Percentiles rank a stretch among this genome's conserved stretches.
Conservation (phyloP, 2,329 filamentous ascomycete genomes). For the Phyllosticta citribraziliensis region DNA sequence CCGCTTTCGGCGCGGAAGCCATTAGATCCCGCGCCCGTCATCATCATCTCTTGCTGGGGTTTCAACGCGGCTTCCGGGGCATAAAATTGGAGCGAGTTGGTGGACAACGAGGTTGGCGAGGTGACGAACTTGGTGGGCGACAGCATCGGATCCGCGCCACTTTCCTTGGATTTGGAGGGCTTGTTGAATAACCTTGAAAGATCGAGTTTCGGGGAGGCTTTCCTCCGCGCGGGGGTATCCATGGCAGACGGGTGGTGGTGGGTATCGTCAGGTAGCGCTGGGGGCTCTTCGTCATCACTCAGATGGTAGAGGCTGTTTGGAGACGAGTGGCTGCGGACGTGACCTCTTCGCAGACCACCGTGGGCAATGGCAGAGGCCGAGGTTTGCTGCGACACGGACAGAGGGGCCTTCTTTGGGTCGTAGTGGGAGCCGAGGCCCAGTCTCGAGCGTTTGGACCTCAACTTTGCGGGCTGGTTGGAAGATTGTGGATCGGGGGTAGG, state of each 20-base stretch:
- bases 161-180: slow-evolving; percentile 18
- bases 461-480: slow-evolving; percentile 14
- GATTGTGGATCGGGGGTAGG: background rate
- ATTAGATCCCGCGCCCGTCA: background rate
- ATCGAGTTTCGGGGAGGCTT: slow-evolving; percentile 30
- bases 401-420: slow-evolving; percentile 30
- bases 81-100: slow-evolving; percentile 25
- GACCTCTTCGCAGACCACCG: slow-evolving; percentile 31
- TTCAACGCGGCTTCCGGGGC: background rate
- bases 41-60: background rate
- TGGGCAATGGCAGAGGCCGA: slow-evolving; percentile 35
- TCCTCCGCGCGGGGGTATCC: slow-evolving; percentile 15
- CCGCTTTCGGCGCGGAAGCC: slow-evolving; percentile 9
- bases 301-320: slow-evolving; percentile 13
- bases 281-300: slow-evolving; percentile 13
- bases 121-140: slow-evolving; percentile 31
- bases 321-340: slow-evolving; percentile 18
- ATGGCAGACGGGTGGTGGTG: background rate
- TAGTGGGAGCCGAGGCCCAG: slow-evolving; percentile 35
- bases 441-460: slow-evolving; percentile 26
- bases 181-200: slow-evolving; percentile 34
- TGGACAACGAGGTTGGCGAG: slow-evolving; percentile 31
- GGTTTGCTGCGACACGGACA: slow-evolving; percentile 35
- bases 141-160: slow-evolving; percentile 19
- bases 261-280: background rate